Conservation (phyloP, 1,284 basidiomycete species). For the Cronartium ribicola region DNA sequence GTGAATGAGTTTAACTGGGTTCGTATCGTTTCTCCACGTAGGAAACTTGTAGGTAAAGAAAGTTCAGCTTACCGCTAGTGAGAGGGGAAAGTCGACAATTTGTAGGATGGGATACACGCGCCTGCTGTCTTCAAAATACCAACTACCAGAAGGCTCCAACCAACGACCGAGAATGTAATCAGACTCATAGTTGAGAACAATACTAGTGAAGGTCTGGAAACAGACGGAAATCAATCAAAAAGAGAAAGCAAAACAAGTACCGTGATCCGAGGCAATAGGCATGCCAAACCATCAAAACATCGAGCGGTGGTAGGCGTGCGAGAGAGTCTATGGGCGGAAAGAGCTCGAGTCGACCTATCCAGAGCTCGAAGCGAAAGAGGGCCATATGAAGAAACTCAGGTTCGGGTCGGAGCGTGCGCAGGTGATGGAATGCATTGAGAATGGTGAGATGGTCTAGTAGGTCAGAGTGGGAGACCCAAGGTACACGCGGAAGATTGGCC, state of each 20-base stretch:
- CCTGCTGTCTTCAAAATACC: background rate
- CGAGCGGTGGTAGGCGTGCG: constrained; percentile 40
- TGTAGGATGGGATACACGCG: background rate
- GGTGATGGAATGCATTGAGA: constrained; percentile 7
- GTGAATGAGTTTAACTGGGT: background rate
- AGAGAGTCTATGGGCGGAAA: background rate
- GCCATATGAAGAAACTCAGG: constrained; percentile 3
- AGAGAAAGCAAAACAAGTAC: background rate
- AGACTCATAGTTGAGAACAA: background rate
- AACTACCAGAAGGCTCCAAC: background rate
- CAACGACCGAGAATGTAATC: background rate
- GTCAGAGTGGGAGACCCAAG: background rate
- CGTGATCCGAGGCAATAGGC: constrained; percentile 44
- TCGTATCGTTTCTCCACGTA: background rate
- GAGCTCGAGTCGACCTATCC: background rate
- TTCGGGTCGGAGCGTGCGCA: background rate
- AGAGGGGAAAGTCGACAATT: constrained; percentile 1
- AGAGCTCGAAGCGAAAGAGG: constrained; percentile 1
- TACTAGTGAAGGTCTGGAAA: background rate
- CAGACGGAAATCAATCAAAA: constrained; percentile 18
- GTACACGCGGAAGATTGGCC: too few species aligned
- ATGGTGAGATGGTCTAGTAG: background rate
- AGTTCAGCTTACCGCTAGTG: background rate
- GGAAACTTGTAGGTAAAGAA: background rate
- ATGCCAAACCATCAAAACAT: constrained; percentile 46